Evolutionary conservation across 306 rosid species (phyloP), one percentile per base, ranked within the genome.

Genomic region (Castanopsis chinensis): DNA sequence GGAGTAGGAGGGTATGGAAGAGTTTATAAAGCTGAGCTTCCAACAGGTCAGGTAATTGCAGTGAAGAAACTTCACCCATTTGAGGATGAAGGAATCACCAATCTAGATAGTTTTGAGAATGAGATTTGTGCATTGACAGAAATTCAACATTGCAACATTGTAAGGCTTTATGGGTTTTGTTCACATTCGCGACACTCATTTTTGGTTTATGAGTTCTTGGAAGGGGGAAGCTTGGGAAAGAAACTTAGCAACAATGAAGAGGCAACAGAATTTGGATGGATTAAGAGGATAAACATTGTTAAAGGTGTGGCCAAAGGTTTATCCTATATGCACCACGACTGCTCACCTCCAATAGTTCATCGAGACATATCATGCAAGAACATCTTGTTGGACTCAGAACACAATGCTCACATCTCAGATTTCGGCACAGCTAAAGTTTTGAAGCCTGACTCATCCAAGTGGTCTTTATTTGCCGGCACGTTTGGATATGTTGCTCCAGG

Each of bases 401-500:
- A 72, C 18, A 4, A 20, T 7, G 78, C 57, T 21, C 52, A 21
- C 2, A 61, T 79, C 3, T 79, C 82, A 0, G 77, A 78, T 41
- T 78, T 72, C 19, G 78, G 78, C n/a, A 73, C 73, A 64, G 73
- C 78, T 8, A 80, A 27, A 78, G 41, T 80, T 68, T 73, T 80
- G 52, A 73, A 63, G 28, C 74, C 23, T 3, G 71, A 64, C 28
- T 53, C 78, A 60, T 72, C 65, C 1, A 73, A 33, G 52, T 72
- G 67, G 74, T 73, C 83, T 60, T 32, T 64, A 3, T 51, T 80
- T 73, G 74, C 78, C 9, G 69, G 83, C 69, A 80, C 76, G 5
- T 58, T 78, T 5, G 85, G 81, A 45, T 81, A 81, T 65, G 63
- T 74, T 69, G 82, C 85, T 59, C 79, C 82, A 18, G 82, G 85